These are phyloP conservation scores for Inga laurina DNA, from an alignment of 306 rosid genomes.

Conservation along the genomic window DNA sequence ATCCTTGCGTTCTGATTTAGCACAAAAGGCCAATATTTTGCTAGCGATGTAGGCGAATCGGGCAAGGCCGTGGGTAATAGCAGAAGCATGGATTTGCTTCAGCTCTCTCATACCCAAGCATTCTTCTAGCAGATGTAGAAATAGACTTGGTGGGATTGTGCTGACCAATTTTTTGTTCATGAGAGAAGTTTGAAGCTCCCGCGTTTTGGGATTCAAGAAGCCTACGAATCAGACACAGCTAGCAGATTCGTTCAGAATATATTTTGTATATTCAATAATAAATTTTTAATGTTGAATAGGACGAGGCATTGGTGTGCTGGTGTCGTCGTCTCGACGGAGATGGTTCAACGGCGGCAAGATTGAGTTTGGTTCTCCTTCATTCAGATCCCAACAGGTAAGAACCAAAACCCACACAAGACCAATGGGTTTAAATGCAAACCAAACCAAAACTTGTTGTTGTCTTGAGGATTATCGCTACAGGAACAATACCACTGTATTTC, in stretches of 20 bases:
- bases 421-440: too few species aligned
- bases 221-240: not conserved
- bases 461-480: too few species aligned
- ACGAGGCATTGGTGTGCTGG: not conserved
- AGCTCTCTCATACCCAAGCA: slow-evolving; percentile 20
- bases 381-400: too few species aligned
- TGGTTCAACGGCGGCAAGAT: too few species aligned
- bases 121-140: slow-evolving; percentile 33
- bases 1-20: slow-evolving; percentile 22
- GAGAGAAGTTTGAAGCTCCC: not conserved
- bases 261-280: not conserved
- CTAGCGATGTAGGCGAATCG: slow-evolving; percentile 45
- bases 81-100: slow-evolving; percentile 46
- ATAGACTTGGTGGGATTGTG: slow-evolving; percentile 10
- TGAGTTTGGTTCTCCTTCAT: too few species aligned
- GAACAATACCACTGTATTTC: too few species aligned
- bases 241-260: not conserved
- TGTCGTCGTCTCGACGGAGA: not conserved
- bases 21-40: slow-evolving; percentile 35
- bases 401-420: too few species aligned
- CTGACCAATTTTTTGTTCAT: slow-evolving; percentile 5
- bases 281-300: too few species aligned
- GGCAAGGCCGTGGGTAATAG: slow-evolving; percentile 34
- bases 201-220: not conserved
- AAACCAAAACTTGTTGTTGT: too few species aligned